Evolutionary conservation across 352 stramenopile genomes (phyloP).

Genomic region (Pythium apleroticum): DNA sequence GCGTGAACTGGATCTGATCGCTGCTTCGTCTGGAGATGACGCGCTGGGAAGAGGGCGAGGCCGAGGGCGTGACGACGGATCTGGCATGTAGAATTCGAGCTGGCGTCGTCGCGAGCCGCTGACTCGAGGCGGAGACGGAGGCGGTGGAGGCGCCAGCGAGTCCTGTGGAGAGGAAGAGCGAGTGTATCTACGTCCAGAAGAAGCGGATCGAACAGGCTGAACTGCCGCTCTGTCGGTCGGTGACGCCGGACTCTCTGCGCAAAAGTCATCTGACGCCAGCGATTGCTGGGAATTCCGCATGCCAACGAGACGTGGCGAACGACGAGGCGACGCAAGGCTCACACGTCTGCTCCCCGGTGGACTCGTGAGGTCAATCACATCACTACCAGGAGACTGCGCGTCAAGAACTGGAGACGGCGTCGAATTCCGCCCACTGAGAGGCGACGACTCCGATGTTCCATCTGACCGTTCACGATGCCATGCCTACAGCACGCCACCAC

Average conservation of each 20-base stretch:
- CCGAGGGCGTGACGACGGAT: constrained; percentile 23
- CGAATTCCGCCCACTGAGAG: background rate
- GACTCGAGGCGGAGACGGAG: constrained; percentile 10
- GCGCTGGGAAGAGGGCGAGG: constrained; percentile 19
- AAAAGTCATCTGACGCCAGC: constrained; percentile 43
- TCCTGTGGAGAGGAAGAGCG: background rate
- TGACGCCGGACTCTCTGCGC: constrained; percentile 53
- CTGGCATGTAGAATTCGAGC: constrained; percentile 34
- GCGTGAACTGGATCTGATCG: background rate
- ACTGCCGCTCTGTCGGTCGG: constrained; percentile 8
- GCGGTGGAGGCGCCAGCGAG: background rate
- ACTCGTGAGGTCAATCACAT: constrained; percentile 68
- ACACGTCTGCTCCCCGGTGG: constrained; percentile 22
- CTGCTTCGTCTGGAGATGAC: constrained; percentile 6
- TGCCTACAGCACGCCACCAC: background rate
- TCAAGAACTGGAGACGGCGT: background rate
- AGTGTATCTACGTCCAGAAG: background rate
- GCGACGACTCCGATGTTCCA: background rate
- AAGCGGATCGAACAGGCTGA: background rate
- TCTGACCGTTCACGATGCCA: background rate
- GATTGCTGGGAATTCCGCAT: constrained; percentile 7
- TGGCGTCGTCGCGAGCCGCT: constrained; percentile 29
- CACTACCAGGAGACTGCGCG: constrained; percentile 10
- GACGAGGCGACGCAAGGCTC: constrained; percentile 9
- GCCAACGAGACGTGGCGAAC: background rate